Base-by-base conservation (phyloP, 495 filamentous ascomycete genomes). In the Penicillium cosmopolitanum region DNA sequence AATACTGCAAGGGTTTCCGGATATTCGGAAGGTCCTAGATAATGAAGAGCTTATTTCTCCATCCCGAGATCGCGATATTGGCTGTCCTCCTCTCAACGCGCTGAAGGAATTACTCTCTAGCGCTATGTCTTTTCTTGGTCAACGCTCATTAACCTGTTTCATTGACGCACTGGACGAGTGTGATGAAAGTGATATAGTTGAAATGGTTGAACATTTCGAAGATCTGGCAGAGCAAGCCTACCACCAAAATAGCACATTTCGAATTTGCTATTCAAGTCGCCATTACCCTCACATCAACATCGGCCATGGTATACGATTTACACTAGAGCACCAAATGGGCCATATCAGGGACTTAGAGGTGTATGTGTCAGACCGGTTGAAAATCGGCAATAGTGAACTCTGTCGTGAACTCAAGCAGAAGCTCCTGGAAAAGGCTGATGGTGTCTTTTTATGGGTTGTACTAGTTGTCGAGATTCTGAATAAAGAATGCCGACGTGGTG, bases 371-470 rank as follows among this genome's bases (percentile, higher is more conserved):
- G 65, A 46, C 28, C 59, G 62, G 18, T 68, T 79, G 1, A 56
- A 34, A 50, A 10, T 70, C 28, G 46, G 57, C 15, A 58, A 68
- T 7, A 21, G 52, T 31, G 58, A 31, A 1, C 21, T 66, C 9
- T 15, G 35, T 15, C 34, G 70, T 6, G 21, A 61, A 9, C 35
- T 77, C 0, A 47, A 57, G 48, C n/a, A 28, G 3, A 56, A 74
- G 19, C 44, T 84, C 28, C 68, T 75, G 9, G 34, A 58, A 0
- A 82, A 78, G 60, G 65, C 79, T 34, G 61, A 68, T 5, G 77
- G 80, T 0, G 60, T 82, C 10, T 84, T 84, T 36, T 73, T 82
- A 62, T 84, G 79, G 80, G 73, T 78, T 13, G 70, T 77, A 2
- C 58, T 80, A 2, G 77, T 82, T 19, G 72, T 78, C 10, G 67